These are phyloP conservation scores for Schoenoplectus tabernaemontani DNA, from an alignment of 202 grass and related monocot genomes.

Conservation along the genomic window DNA sequence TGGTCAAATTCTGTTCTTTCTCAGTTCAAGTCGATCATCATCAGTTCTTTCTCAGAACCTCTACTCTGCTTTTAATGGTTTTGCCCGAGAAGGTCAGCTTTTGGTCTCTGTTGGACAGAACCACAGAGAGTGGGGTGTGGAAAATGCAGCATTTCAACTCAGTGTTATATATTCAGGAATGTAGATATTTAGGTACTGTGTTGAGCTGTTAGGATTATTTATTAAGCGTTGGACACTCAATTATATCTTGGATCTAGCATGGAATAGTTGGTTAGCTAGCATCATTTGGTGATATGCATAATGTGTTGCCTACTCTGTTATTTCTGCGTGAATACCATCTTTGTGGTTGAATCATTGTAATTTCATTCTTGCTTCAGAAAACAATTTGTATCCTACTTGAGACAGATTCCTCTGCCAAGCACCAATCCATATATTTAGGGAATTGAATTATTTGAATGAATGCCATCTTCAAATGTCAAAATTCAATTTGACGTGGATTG, in stretches of 20 bases:
- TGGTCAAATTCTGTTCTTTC: no score
- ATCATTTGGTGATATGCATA: background rate
- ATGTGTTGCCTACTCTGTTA: background rate
- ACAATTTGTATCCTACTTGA: no score
- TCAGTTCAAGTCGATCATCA: no score
- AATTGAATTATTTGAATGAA: no score
- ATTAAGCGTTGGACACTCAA: background rate
- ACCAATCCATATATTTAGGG: no score
- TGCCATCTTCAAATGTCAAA: no score
- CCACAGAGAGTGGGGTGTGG: background rate
- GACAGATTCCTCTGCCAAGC: no score
- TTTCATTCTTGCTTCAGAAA: background rate
- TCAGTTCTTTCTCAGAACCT: no score
- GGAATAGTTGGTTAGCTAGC: background rate
- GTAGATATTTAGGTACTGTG: background rate
- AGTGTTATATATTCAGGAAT: background rate
- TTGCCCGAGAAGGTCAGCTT: background rate
- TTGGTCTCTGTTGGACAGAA: background rate
- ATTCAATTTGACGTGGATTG: no score
- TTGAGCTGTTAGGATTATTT: no score
- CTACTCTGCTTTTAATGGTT: background rate
- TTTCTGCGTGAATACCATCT: background rate
- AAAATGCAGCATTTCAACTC: background rate
- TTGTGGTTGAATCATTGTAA: no score
- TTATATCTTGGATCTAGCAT: background rate